Base-by-base conservation (phyloP, 2,329 filamentous ascomycete genomes). In the Fusarium redolens region DNA sequence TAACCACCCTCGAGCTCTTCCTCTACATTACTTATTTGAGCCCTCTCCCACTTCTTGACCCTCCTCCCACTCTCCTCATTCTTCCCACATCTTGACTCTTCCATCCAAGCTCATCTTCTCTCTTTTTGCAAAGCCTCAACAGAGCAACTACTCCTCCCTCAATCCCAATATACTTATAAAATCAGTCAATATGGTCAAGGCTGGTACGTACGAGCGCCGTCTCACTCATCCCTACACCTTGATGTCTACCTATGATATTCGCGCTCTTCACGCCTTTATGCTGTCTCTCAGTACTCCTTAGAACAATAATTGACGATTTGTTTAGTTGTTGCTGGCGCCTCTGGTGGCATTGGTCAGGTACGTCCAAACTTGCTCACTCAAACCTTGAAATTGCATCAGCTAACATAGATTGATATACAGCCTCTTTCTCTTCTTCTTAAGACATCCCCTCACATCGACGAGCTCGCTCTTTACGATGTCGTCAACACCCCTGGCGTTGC, bases 331-430 rank as follows among this genome's bases (percentile, higher is more conserved):
- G 95, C 96, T 86, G 96, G 96, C 86, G 96, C 96, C 83, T 92
- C 96, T 84, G 96, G 96, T 86, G 96, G 96, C 87, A 99, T 99
- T 91, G 96, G 96, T 85, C 96, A 98, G 92, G 95, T 97, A 83
- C 79, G 86, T 82, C 44, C 51, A 59, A 48, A 28, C 50, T 50
- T 61, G 35, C 40, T 65, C 33, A 44, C 48, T 50, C 31, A 47
- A 22, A 33, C 55, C 31, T 43, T 30, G 31, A 45, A 14, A 65
- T 41, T 44, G 28, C 66, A 79, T 66, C 65, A 71, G 56, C 54
- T 63, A 41, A 65, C 45, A 25, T 20, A 52, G 28, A 40, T 47
- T 22, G 50, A 81, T 40, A 44, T 59, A 31, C 62, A 98, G 95
- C 96, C 96, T 78, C 90, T 99, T 80, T 99, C 96, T 75, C 93